phyloP scores from a whole-genome alignment of 192 early-diverging fungal species.

The Backusella psychrophila region DNA sequence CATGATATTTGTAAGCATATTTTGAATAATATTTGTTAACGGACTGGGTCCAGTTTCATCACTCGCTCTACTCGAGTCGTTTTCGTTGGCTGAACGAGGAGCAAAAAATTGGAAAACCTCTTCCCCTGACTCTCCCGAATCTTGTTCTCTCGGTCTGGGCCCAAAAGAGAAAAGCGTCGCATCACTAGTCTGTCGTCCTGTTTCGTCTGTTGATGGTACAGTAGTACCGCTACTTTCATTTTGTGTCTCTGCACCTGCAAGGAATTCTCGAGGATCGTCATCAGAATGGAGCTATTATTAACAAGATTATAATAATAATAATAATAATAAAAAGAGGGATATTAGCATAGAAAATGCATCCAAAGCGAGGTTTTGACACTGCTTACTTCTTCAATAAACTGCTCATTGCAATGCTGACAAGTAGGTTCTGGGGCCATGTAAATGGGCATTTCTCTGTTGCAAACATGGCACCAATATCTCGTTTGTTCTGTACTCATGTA shows the following conservation, averaged over 20 bases:
- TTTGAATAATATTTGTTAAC: slow-evolving; percentile 1
- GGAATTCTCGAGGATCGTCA: slow-evolving; percentile 21
- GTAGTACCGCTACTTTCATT: not conserved
- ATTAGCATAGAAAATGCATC: not conserved
- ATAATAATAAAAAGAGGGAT: not conserved
- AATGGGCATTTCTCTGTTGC: slow-evolving; percentile 55
- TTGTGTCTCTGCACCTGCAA: not conserved
- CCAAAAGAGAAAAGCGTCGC: not conserved
- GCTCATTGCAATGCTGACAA: slow-evolving; percentile 70
- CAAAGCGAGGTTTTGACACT: not conserved
- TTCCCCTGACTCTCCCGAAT: slow-evolving; percentile 7
- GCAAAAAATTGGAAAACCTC: slow-evolving; percentile 15
- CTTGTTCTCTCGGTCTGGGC: not conserved
- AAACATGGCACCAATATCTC: slow-evolving; percentile 66
- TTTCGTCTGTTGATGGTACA: not conserved
- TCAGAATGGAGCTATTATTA: slow-evolving; percentile 1
- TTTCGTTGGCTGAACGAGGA: not conserved
- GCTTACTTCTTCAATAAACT: slow-evolving; percentile 84
- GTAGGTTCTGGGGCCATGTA: slow-evolving; percentile 76
- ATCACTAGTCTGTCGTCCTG: not conserved
- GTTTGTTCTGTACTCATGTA: slow-evolving; percentile 3
- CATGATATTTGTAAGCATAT: not conserved
- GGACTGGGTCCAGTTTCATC: not conserved
- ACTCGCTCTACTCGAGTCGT: not conserved
- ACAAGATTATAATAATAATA: not conserved